These are phyloP conservation scores for Alternaria arbusti DNA, from an alignment of 2,329 filamentous ascomycete genomes.

Conservation along the genomic window DNA sequence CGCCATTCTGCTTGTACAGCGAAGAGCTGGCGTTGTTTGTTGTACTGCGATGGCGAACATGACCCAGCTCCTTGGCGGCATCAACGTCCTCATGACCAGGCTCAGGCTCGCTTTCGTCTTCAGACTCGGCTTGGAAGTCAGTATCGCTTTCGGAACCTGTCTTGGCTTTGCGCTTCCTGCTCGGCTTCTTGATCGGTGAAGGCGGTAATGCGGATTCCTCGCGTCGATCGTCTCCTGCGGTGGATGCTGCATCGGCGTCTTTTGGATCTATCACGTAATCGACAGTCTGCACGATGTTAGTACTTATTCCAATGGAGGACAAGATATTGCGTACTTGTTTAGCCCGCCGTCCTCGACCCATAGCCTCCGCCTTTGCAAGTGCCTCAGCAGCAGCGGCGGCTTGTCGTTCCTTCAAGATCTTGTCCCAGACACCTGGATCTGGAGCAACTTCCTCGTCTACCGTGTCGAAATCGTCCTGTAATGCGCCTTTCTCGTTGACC, in stretches of 20 bases:
- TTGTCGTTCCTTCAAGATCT: conserved; percentile 84
- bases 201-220: conserved; percentile 22
- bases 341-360: conserved; percentile 84
- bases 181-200: conserved; percentile 40
- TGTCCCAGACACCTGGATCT: conserved; percentile 82
- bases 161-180: conserved; percentile 36
- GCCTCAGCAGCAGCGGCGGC: conserved; percentile 76
- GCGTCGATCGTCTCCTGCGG: conserved; percentile 22
- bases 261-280: conserved; percentile 55
- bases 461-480: conserved; percentile 68
- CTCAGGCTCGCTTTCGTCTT: conserved; percentile 34
- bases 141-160: conserved; percentile 55
- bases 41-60: conserved; percentile 8
- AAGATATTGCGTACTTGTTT: conserved; percentile 58
- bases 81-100: conserved; percentile 12
- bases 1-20: conserved; percentile 27
- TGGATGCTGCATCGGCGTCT: conserved; percentile 14
- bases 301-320: not conserved
- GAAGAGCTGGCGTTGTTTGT: conserved; percentile 14
- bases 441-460: conserved; percentile 61
- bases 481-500: conserved; percentile 77
- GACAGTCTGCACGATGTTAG: conserved; percentile 43
- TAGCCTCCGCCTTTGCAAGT: conserved; percentile 69
- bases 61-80: conserved; percentile 8
- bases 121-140: conserved; percentile 54